Conservation (phyloP, 345 rosid species). For the Gossypioides kirkii region DNA sequence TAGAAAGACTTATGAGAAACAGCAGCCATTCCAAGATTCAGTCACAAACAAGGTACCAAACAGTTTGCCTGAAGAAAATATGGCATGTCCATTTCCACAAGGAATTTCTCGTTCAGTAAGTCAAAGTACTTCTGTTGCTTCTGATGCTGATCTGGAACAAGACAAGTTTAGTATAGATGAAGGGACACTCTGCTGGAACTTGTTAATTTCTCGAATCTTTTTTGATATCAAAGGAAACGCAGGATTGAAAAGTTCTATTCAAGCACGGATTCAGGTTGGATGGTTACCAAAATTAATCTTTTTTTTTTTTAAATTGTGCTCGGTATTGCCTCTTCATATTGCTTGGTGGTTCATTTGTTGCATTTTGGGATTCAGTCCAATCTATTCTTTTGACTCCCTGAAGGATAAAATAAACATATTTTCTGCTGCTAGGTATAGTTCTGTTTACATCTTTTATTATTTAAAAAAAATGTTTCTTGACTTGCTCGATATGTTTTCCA, state of each 20-base stretch:
- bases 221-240: conserved; percentile 66
- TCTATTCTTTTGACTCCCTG: background rate
- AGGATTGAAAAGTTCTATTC: conserved; percentile 38
- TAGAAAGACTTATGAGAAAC: conserved; percentile 45
- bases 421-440: conserved; percentile 13
- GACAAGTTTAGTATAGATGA: conserved; percentile 59
- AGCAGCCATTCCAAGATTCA: conserved; percentile 42
- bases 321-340: background rate
- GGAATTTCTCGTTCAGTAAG: conserved; percentile 32
- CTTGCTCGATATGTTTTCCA: background rate
- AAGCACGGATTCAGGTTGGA: conserved; percentile 71
- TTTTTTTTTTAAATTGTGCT: background rate
- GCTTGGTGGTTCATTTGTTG: background rate
- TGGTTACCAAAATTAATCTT: conserved; percentile 10
- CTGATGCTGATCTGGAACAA: conserved; percentile 55
- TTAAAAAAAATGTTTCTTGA: background rate
- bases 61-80: conserved; percentile 42
- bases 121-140: conserved; percentile 44
- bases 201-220: conserved; percentile 74
- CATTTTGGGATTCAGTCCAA: background rate
- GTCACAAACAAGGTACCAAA: conserved; percentile 25
- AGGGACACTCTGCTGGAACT: conserved; percentile 84
- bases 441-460: background rate
- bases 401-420: background rate
- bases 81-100: conserved; percentile 29